A percentile compares a stretch with the other conserved stretches of the same genome.
These are phyloP conservation scores for Sclerotinia spermophila DNA, from an alignment of 2,329 filamentous ascomycete genomes.

Conservation along the genomic window DNA sequence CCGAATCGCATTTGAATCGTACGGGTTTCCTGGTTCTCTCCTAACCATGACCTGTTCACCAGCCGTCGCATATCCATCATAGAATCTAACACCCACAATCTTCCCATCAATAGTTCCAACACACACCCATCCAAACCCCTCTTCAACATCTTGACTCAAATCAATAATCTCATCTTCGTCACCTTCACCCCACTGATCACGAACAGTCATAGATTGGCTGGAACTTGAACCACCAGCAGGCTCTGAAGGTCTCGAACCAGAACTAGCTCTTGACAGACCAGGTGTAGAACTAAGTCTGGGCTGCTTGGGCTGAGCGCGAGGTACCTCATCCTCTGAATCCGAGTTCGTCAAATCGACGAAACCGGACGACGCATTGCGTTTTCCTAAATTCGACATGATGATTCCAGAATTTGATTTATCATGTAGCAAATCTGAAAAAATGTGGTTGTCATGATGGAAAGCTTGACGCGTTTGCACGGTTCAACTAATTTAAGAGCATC, in stretches of 20 bases:
- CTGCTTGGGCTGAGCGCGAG: constrained; percentile 30
- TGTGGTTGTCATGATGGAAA: neutral
- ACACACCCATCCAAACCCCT: constrained; percentile 33
- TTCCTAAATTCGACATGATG: constrained; percentile 27
- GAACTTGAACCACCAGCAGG: neutral
- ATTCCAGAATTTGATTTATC: neutral
- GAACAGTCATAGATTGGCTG: constrained; percentile 26
- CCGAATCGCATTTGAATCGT: constrained; percentile 72
- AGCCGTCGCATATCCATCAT: constrained; percentile 56
- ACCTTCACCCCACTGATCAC: constrained; percentile 26
- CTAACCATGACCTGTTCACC: constrained; percentile 61
- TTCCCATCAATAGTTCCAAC: constrained; percentile 41
- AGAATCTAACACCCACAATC: constrained; percentile 54
- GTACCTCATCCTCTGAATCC: constrained; percentile 30
- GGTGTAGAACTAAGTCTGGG: constrained; percentile 21
- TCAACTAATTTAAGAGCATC: neutral
- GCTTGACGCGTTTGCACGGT: constrained; percentile 9
- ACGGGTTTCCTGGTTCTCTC: constrained; percentile 65
- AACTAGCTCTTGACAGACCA: constrained; percentile 8
- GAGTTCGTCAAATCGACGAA: constrained; percentile 45
- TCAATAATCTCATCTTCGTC: constrained; percentile 34
- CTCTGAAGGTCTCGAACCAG: constrained; percentile 14
- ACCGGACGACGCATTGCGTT: constrained; percentile 38
- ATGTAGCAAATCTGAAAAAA: neutral
- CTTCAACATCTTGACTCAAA: constrained; percentile 34